A percentile compares a stretch with the other conserved stretches of the same genome.
phyloP scores from a whole-genome alignment of 192 early-diverging fungal species.

The Funneliformis mosseae region DNA sequence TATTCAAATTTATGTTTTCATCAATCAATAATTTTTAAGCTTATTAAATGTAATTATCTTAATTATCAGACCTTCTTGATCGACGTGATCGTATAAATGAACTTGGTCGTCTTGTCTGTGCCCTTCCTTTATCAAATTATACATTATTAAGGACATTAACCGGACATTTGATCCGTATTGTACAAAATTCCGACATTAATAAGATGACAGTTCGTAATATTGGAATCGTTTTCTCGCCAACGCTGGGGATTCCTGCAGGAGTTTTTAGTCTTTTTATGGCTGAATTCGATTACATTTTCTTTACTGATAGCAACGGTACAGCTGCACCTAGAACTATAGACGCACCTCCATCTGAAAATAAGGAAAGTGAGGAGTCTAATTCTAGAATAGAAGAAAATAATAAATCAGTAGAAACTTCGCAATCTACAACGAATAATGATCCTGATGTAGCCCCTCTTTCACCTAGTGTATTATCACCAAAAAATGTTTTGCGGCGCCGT shows the following conservation, averaged over 20 bases:
- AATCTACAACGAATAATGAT: background rate
- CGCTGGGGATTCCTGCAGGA: conserved; percentile 88
- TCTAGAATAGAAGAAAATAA: background rate
- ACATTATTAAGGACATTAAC: conserved; percentile 83
- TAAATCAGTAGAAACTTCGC: background rate
- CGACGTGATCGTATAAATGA: conserved; percentile 80
- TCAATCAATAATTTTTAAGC: background rate
- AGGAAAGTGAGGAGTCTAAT: background rate
- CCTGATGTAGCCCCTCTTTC: background rate
- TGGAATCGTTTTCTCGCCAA: conserved; percentile 95
- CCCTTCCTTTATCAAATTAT: conserved; percentile 87
- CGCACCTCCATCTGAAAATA: background rate
- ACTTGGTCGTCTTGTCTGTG: conserved; percentile 75
- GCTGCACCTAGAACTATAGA: conserved; percentile 32
- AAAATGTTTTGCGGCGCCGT: background rate
- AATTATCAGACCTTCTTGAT: conserved; percentile 67
- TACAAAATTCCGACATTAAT: conserved; percentile 80
- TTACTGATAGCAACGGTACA: conserved; percentile 66
- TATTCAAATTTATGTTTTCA: background rate
- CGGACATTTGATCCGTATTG: conserved; percentile 89
- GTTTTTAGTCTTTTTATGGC: conserved; percentile 93
- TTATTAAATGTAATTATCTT: background rate
- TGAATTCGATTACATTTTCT: conserved; percentile 86
- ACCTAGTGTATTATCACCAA: conserved; percentile 10
- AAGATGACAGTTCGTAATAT: conserved; percentile 96